Evolutionary conservation across 768 basidiomycete species (phyloP).

Genomic region (Punctularia strigosozonata): DNA sequence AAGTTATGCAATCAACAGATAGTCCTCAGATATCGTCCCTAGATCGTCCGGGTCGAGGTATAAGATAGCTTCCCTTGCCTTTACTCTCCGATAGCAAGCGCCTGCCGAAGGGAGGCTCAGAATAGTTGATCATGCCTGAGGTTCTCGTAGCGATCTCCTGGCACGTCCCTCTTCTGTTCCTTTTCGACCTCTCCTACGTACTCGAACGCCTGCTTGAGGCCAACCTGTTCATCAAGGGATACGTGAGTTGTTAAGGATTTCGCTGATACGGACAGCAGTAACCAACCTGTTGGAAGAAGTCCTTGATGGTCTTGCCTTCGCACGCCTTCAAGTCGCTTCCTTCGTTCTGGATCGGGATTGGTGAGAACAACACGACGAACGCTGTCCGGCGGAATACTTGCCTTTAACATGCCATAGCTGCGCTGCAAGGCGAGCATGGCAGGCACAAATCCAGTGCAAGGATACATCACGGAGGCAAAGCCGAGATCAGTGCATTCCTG

Average conservation of each 20-base stretch:
- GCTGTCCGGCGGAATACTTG: too few relatives aligned
- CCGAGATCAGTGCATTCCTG: conserved; percentile 15
- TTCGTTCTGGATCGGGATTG: too few relatives aligned
- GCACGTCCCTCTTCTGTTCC: not conserved
- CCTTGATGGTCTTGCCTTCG: conserved; percentile 15
- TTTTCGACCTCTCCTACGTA: not conserved
- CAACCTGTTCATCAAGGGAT: too few relatives aligned
- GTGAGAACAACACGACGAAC: too few relatives aligned
- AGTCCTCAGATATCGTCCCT: too few relatives aligned
- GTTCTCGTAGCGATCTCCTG: not conserved
- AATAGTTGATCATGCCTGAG: not conserved
- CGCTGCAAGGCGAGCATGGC: conserved; percentile 15
- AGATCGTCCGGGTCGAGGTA: too few relatives aligned
- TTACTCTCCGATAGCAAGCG: too few relatives aligned
- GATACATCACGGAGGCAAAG: conserved; percentile 15
- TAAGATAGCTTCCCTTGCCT: too few relatives aligned
- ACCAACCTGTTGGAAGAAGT: conserved; percentile 14
- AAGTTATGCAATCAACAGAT: too few relatives aligned
- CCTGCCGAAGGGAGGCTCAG: not conserved
- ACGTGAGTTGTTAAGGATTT: too few relatives aligned
- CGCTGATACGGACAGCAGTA: too few relatives aligned
- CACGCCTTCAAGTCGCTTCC: conserved; percentile 14
- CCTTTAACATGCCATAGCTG: conserved; percentile 12
- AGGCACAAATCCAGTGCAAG: conserved; percentile 16
- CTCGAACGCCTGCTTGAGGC: not conserved